These are phyloP conservation scores for Fusarium bactridioides DNA, from an alignment of 2,329 filamentous ascomycete genomes.

Conservation along the genomic window DNA sequence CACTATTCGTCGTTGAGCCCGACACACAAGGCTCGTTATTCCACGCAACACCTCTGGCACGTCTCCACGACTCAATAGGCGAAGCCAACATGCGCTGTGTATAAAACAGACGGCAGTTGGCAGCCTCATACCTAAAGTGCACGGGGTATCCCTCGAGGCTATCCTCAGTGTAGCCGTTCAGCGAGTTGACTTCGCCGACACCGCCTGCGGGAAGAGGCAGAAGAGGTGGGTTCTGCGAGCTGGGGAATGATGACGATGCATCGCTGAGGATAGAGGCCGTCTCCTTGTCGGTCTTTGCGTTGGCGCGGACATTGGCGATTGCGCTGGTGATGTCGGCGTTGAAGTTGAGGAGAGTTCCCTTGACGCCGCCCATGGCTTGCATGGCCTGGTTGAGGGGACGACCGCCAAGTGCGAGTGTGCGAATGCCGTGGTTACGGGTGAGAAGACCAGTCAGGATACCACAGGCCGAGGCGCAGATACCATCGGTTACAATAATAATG, in stretches of 20 bases:
- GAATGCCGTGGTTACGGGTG: conserved; percentile 46
- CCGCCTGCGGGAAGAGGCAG: conserved; percentile 48
- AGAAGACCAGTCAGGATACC: conserved; percentile 40
- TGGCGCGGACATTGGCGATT: conserved; percentile 4
- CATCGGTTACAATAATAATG: conserved; percentile 37
- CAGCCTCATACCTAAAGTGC: conserved; percentile 68
- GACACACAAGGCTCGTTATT: conserved; percentile 22
- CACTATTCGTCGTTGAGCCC: conserved; percentile 29
- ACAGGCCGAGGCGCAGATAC: conserved; percentile 37
- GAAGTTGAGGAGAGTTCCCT: conserved; percentile 53
- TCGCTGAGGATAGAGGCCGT: conserved; percentile 7
- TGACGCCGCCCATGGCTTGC: conserved; percentile 71
- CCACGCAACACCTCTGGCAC: conserved; percentile 28
- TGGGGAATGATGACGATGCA: conserved; percentile 22
- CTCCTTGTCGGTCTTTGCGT: conserved; percentile 16
- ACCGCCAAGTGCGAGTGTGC: conserved; percentile 65
- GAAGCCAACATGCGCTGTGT: conserved; percentile 61
- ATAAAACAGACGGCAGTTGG: conserved; percentile 69
- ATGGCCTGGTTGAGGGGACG: conserved; percentile 62
- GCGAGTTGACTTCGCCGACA: conserved; percentile 33
- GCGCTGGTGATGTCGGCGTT: conserved; percentile 19
- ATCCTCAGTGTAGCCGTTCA: conserved; percentile 32
- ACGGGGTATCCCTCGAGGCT: conserved; percentile 37
- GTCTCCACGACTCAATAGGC: conserved; percentile 60
- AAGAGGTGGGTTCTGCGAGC: conserved; percentile 20